Evolutionary conservation across 2,329 filamentous ascomycete species (phyloP).

Genomic region (Stylonectria norvegica): DNA sequence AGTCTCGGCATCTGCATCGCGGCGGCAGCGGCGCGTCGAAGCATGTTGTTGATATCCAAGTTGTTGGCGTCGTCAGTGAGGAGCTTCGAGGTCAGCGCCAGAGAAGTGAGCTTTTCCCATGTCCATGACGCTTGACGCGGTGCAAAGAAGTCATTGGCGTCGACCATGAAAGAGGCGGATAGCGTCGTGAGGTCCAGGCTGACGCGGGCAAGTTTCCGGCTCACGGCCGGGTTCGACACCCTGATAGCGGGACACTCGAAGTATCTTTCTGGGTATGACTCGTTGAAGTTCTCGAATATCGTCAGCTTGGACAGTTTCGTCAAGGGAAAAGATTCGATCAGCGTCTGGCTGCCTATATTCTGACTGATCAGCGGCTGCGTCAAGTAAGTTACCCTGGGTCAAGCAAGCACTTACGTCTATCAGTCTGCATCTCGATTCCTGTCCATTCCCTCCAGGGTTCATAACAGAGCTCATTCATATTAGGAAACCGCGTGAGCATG

Average conservation of each 20-base stretch:
- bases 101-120: slow-evolving; percentile 30
- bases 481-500: slow-evolving; percentile 33
- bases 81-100: slow-evolving; percentile 31
- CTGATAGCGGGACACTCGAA: slow-evolving; percentile 14
- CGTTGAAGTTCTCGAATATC: slow-evolving; percentile 36
- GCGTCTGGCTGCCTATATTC: slow-evolving; percentile 21
- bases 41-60: slow-evolving; percentile 24
- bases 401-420: slow-evolving; percentile 27
- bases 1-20: slow-evolving; percentile 29
- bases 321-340: slow-evolving; percentile 27
- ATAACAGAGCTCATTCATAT: slow-evolving; percentile 36
- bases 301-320: slow-evolving; percentile 28
- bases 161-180: slow-evolving; percentile 31
- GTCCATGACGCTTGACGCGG: slow-evolving; percentile 20
- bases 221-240: slow-evolving; percentile 21
- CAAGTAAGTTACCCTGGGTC: slow-evolving; percentile 7
- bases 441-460: slow-evolving; percentile 37
- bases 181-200: slow-evolving; percentile 29
- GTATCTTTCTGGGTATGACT: slow-evolving; percentile 25
- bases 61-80: slow-evolving; percentile 20
- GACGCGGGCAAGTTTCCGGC: slow-evolving; percentile 27
- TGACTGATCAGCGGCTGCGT: slow-evolving; percentile 16
- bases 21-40: slow-evolving; percentile 24
- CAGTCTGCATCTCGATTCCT: slow-evolving; percentile 18
- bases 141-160: slow-evolving; percentile 32